Percentiles rank a stretch among this genome's conserved stretches.
Evolutionary conservation across 2,329 filamentous ascomycete species (phyloP).

Genomic region (Fusarium pseudocircinatum): DNA sequence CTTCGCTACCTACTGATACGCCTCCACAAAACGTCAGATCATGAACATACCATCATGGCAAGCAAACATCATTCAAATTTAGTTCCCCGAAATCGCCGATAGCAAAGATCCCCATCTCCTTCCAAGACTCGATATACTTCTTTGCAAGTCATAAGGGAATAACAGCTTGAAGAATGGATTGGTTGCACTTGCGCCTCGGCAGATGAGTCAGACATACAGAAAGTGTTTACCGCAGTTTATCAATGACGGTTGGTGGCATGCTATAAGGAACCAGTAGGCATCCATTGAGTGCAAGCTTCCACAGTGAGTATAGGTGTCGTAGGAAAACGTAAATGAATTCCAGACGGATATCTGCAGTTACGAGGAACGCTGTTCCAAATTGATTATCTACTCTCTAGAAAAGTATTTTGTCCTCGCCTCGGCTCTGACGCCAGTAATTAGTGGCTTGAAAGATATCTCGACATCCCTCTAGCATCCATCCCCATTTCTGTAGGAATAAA

Average conservation of each 20-base stretch:
- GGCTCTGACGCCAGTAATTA: neutral
- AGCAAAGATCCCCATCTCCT: no score
- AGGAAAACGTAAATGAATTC: no score
- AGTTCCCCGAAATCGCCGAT: neutral
- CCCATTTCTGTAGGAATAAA: neutral
- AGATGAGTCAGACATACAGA: neutral
- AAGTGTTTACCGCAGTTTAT: no score
- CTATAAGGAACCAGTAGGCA: no score
- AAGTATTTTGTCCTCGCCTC: neutral
- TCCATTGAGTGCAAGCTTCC: no score
- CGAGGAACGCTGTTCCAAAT: neutral
- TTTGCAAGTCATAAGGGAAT: neutral
- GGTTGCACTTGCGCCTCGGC: neutral
- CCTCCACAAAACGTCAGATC: neutral
- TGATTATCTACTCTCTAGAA: neutral
- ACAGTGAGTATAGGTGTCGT: no score
- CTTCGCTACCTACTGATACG: neutral
- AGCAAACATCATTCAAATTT: neutral
- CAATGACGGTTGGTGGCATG: no score
- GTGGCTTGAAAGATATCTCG: neutral
- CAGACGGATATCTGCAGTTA: no score
- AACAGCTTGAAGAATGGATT: neutral
- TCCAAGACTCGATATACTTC: neutral
- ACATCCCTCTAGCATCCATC: neutral
- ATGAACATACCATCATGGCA: neutral